Percentiles rank a stretch among this genome's conserved stretches.
phyloP scores from a whole-genome alignment of 371 early-diverging fungal species.

The Rhizopus microsporus region DNA sequence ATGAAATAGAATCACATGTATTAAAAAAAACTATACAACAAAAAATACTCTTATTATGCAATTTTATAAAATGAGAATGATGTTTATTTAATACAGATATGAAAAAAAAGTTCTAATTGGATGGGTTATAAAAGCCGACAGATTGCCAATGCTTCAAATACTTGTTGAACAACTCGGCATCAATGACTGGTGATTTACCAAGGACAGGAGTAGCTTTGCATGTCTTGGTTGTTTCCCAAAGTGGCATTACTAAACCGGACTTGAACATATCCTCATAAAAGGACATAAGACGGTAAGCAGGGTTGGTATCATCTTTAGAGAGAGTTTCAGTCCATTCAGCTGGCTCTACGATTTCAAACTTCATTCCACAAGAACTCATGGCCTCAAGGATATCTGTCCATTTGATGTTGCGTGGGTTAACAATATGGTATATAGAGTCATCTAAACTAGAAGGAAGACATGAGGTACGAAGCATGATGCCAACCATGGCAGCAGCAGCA shows the following conservation, averaged over 20 bases:
- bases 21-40: too few relatives aligned
- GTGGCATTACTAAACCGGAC: slow-evolving; percentile 19
- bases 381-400: slow-evolving; percentile 30
- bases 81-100: not conserved
- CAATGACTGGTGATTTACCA: slow-evolving; percentile 14
- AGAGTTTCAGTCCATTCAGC: slow-evolving; percentile 33
- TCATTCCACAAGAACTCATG: slow-evolving; percentile 26
- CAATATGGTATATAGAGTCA: slow-evolving; percentile 36
- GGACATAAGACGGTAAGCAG: slow-evolving; percentile 33
- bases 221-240: slow-evolving; percentile 28
- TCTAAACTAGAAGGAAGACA: slow-evolving; percentile 8
- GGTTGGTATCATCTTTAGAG: slow-evolving; percentile 34
- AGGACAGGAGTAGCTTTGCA: slow-evolving; percentile 5
- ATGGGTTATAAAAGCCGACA: slow-evolving; percentile 19
- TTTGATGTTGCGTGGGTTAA: slow-evolving; percentile 25
- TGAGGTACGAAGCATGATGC: slow-evolving; percentile 30
- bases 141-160: slow-evolving; percentile 21
- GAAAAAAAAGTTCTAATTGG: not conserved
- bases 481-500: slow-evolving; percentile 33
- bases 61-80: not conserved
- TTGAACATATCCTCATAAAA: slow-evolving; percentile 33
- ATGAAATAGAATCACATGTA: too few relatives aligned
- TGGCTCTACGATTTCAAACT: slow-evolving; percentile 27
- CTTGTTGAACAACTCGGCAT: slow-evolving; percentile 13
- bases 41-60: too few relatives aligned